Evolutionary conservation across 257 asterid genomes (phyloP).

Genomic region (Solanum gandarillasii): DNA sequence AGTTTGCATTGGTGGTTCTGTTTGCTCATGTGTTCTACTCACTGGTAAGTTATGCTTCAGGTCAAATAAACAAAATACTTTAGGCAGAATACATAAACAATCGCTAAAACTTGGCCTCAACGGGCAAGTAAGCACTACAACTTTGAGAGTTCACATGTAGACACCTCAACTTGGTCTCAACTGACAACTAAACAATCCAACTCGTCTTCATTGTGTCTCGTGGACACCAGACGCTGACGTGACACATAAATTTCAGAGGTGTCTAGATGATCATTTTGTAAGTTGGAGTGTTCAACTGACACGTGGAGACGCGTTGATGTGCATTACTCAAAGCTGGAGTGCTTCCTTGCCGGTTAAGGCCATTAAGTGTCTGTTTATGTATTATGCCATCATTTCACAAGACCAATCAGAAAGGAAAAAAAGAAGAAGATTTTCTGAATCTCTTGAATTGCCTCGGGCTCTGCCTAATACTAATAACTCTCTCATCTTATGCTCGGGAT

Average conservation of each 20-base stretch:
- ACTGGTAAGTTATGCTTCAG: conserved; percentile 40
- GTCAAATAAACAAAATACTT: not conserved
- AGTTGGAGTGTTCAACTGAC: not conserved
- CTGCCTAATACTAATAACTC: not conserved
- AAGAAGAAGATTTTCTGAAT: not conserved
- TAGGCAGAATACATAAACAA: not conserved
- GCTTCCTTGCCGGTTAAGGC: not conserved
- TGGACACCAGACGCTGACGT: not conserved
- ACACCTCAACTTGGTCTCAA: not conserved
- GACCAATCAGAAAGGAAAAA: not conserved
- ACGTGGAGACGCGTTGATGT: not conserved
- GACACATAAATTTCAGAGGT: not conserved
- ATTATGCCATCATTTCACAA: not conserved
- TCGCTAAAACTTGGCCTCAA: not conserved
- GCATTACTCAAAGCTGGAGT: not conserved
- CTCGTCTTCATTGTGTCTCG: not conserved
- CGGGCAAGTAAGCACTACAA: not conserved
- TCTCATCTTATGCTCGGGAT: not conserved
- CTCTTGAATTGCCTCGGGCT: not conserved
- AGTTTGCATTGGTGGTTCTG: conserved; percentile 68
- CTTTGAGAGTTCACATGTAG: not conserved
- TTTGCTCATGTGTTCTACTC: conserved; percentile 77
- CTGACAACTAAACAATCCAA: not conserved
- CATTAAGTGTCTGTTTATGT: not conserved
- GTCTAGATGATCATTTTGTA: not conserved